Conservation (phyloP, 2,329 filamentous ascomycete genomes). For the Aspergillus sp. region DNA sequence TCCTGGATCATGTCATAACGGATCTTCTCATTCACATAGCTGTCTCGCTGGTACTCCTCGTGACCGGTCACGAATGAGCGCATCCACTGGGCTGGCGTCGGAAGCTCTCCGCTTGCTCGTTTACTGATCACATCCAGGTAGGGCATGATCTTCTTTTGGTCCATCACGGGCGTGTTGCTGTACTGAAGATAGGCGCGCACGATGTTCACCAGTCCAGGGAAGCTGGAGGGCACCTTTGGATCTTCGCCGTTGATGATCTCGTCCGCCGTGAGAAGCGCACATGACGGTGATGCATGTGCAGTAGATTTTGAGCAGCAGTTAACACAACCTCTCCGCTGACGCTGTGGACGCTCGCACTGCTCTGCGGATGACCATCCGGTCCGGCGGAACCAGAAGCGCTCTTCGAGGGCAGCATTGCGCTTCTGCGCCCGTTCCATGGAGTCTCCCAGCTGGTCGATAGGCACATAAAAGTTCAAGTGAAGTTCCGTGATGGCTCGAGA, state of each 20-base stretch:
- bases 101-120: slow-evolving; percentile 15
- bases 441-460: slow-evolving; percentile 76
- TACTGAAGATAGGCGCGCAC: slow-evolving; percentile 16
- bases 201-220: slow-evolving; percentile 17
- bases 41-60: slow-evolving; percentile 17
- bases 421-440: slow-evolving; percentile 89
- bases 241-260: slow-evolving; percentile 21
- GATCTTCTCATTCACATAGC: slow-evolving; percentile 15
- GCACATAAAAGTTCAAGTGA: slow-evolving; percentile 87
- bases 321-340: not conserved
- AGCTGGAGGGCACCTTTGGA: not conserved
- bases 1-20: slow-evolving; percentile 20
- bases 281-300: not conserved
- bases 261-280: slow-evolving; percentile 11
- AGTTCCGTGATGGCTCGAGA: slow-evolving; percentile 84
- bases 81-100: slow-evolving; percentile 21
- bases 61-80: slow-evolving; percentile 15
- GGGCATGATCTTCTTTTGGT: slow-evolving; percentile 6
- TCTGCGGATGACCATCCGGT: slow-evolving; percentile 65
- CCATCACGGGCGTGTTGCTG: not conserved
- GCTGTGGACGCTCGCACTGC: not conserved
- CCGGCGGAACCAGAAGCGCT: slow-evolving; percentile 84
- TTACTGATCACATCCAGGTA: slow-evolving; percentile 17
- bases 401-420: slow-evolving; percentile 72
- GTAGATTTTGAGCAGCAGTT: not conserved